phyloP scores from a whole-genome alignment of 2,329 filamentous ascomycete genomes.

The Pestalotiopsis sp. region DNA sequence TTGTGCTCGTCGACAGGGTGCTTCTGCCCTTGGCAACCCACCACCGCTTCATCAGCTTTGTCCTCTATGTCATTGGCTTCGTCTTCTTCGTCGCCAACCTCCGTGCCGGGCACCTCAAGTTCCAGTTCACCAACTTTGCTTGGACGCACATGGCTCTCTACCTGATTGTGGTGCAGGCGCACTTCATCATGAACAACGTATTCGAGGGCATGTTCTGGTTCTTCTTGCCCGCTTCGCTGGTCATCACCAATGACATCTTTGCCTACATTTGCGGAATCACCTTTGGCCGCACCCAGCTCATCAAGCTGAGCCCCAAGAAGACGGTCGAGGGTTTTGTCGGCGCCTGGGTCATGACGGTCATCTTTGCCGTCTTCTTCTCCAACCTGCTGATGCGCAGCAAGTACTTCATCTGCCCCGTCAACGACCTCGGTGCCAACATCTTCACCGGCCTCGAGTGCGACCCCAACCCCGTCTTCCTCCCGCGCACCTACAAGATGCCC shows the following conservation, averaged over 20 bases:
- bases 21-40: constrained; percentile 92
- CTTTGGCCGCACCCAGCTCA: constrained; percentile 93
- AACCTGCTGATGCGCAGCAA: constrained; percentile 87
- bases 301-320: constrained; percentile 98
- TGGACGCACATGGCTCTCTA: constrained; percentile 99
- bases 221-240: constrained; percentile 90
- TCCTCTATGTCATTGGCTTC: constrained; percentile 97
- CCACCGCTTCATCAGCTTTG: constrained; percentile 97
- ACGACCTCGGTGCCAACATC: constrained; percentile 91
- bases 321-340: constrained; percentile 97
- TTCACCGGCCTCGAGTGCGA: constrained; percentile 88
- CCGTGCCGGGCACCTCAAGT: constrained; percentile 94
- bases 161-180: constrained; percentile 94
- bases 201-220: constrained; percentile 99
- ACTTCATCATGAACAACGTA: constrained; percentile 99
- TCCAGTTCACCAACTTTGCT: constrained; percentile 98
- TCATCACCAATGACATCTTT: constrained; percentile 98
- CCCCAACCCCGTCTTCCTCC: constrained; percentile 88
- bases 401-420: constrained; percentile 98
- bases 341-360: constrained; percentile 92
- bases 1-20: constrained; percentile 91
- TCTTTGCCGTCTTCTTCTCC: constrained; percentile 81
- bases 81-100: constrained; percentile 97
- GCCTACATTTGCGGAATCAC: constrained; percentile 97
- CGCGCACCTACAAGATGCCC: constrained; percentile 55